These are phyloP conservation scores for Leccinum variicolor DNA, from an alignment of 768 basidiomycete genomes.

Conservation along the genomic window DNA sequence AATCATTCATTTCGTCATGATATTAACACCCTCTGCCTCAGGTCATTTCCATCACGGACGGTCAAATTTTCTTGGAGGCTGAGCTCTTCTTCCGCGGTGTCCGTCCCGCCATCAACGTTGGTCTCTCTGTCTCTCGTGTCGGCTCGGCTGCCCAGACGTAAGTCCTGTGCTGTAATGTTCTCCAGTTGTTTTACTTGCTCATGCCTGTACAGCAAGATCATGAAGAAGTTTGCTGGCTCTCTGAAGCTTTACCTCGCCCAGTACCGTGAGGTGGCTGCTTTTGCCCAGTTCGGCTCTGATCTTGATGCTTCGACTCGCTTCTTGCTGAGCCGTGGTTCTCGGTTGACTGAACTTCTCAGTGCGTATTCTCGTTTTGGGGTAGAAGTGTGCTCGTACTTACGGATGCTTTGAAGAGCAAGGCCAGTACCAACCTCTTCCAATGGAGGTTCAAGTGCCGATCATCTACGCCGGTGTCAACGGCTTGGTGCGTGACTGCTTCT, in stretches of 20 bases:
- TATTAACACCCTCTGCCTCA: conserved; percentile 29
- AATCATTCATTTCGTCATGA: background rate
- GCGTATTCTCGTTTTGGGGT: conserved; percentile 22
- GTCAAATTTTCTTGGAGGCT: conserved; percentile 99
- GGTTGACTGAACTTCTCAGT: conserved; percentile 96
- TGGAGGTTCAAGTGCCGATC: conserved; percentile 97
- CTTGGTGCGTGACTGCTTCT: conserved; percentile 56
- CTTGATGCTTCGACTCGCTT: conserved; percentile 99
- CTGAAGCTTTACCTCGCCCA: conserved; percentile 99
- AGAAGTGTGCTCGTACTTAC: conserved; percentile 6
- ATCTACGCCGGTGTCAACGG: conserved; percentile 99
- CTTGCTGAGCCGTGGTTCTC: conserved; percentile 96
- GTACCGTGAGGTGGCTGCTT: conserved; percentile 99
- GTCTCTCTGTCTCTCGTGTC: conserved; percentile 99
- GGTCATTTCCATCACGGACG: conserved; percentile 99
- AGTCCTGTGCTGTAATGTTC: conserved; percentile 27
- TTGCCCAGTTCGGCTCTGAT: conserved; percentile 99
- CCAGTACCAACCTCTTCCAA: conserved; percentile 93
- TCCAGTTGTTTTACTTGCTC: background rate
- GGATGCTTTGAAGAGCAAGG: conserved; percentile 73
- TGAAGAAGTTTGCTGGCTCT: conserved; percentile 99
- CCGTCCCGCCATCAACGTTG: conserved; percentile 99
- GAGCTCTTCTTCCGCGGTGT: conserved; percentile 99
- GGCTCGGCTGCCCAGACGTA: conserved; percentile 99
- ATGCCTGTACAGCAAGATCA: conserved; percentile 72